These are phyloP conservation scores for Neurospora pannonica DNA, from an alignment of 495 filamentous ascomycete species.

Conservation along the genomic window DNA sequence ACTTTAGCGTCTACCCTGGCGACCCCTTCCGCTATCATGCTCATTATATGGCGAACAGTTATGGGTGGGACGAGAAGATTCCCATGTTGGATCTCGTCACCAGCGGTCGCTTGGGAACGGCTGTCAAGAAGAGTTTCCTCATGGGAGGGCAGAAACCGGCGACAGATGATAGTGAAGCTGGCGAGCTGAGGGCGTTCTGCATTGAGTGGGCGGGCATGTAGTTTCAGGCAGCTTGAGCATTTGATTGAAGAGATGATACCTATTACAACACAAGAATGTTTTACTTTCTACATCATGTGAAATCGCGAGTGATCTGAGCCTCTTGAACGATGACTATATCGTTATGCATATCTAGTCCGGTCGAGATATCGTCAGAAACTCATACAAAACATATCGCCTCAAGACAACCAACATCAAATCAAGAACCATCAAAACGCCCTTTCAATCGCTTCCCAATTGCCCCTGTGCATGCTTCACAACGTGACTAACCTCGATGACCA, in stretches of 20 bases:
- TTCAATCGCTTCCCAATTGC: background rate
- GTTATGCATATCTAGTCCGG: background rate
- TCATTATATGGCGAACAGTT: constrained; percentile 72
- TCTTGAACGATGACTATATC: background rate
- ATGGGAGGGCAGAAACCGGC: constrained; percentile 51
- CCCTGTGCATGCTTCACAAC: background rate
- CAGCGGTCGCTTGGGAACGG: constrained; percentile 79
- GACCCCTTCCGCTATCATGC: constrained; percentile 91
- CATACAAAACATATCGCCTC: background rate
- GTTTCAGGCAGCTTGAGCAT: background rate
- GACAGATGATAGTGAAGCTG: background rate
- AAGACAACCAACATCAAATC: background rate
- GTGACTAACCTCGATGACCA: background rate
- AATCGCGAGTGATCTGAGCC: background rate
- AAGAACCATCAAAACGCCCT: background rate
- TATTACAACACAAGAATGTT: background rate
- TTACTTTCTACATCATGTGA: background rate
- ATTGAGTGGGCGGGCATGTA: constrained; percentile 30
- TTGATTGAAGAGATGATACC: background rate
- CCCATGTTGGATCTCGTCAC: constrained; percentile 73
- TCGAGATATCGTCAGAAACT: background rate
- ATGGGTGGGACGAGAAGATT: constrained; percentile 80
- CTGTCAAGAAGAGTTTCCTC: constrained; percentile 91
- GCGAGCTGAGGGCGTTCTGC: constrained; percentile 21
- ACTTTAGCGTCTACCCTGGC: constrained; percentile 90